Conservation (phyloP, 495 filamentous ascomycete genomes). For the Penicillium steckii region DNA sequence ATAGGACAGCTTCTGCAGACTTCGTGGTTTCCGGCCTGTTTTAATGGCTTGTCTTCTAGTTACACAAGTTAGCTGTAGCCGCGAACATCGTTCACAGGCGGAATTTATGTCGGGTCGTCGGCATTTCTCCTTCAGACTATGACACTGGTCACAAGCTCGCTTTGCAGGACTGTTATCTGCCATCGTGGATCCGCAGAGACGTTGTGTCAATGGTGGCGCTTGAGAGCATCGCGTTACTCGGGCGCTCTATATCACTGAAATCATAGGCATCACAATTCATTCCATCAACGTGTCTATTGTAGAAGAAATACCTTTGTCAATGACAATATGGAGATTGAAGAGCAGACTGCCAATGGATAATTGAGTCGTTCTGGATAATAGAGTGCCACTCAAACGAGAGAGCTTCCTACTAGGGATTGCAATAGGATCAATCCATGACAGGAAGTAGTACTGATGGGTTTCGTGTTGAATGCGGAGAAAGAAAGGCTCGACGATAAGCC, state of each 20-base stretch:
- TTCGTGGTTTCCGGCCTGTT: conserved; percentile 11
- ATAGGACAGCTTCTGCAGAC: conserved; percentile 7
- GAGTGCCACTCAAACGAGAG: too few species aligned
- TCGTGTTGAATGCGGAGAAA: neutral
- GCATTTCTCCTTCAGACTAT: conserved; percentile 16
- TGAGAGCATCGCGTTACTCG: neutral
- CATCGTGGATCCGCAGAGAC: neutral
- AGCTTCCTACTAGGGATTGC: too few species aligned
- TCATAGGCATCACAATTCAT: too few species aligned
- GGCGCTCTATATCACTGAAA: too few species aligned
- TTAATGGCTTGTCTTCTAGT: conserved; percentile 5
- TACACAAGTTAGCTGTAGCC: conserved; percentile 7
- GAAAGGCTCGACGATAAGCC: neutral
- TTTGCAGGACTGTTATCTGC: neutral
- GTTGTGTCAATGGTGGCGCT: neutral
- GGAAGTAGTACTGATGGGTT: neutral
- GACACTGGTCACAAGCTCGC: conserved; percentile 17
- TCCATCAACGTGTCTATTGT: too few species aligned
- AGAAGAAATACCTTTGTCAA: too few species aligned
- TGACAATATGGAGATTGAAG: too few species aligned
- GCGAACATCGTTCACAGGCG: conserved; percentile 15
- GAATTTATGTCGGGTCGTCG: neutral
- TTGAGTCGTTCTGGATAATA: too few species aligned
- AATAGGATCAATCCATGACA: neutral
- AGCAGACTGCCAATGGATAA: too few species aligned